Base-by-base conservation (phyloP, 208 protist genomes). In the Trypanosoma platydactyli region DNA sequence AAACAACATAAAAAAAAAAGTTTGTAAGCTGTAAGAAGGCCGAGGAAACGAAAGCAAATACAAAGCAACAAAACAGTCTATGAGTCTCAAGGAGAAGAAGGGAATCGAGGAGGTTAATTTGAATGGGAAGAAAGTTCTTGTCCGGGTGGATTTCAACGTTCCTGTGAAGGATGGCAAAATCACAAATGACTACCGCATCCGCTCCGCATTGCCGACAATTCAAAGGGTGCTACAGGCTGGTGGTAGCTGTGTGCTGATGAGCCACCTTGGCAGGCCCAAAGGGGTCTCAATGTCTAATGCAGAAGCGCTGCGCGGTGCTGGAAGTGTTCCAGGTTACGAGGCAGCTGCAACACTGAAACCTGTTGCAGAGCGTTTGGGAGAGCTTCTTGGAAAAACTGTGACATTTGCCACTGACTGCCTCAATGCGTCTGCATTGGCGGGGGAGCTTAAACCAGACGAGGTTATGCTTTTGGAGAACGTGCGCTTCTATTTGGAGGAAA, bases 121-220 rank as follows among this genome's bases (percentile, higher is more conserved):
- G 22, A 86, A 86, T 73, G 96, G 80, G 48, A 98, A 99, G 83
- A 91, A 95, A 76, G 97, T 98, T 38, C 86, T 99, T 29, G 78
- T 90, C 60, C 94, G 98, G 61, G 97, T 99, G 41, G 98, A 99
- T 78, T 99, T 98, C 73, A 99, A 99, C 84, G 98, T 99, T 42
- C 98, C 98, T 25, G 73, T 98, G 46, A 94, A 98, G 69, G 81
- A 98, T 44, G 94, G 92, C 52, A 78, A 88, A 35, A 98, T 99
- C 62, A 98, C 91, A 42, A 98, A 98, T 71, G 87, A 91, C 67
- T 92, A 93, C 62, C 85, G 98, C 66, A 99, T 99, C 61, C 92
- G 86, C 46, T 91, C 92, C 30, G 85, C 98, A 11, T 50, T 99
- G 29, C 97, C 97, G 53, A 98, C 98, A 29, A 92, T 99, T 57